Evolutionary conservation across 2,329 filamentous ascomycete genomes (phyloP).

Genomic region (Cercospora sp.): DNA sequence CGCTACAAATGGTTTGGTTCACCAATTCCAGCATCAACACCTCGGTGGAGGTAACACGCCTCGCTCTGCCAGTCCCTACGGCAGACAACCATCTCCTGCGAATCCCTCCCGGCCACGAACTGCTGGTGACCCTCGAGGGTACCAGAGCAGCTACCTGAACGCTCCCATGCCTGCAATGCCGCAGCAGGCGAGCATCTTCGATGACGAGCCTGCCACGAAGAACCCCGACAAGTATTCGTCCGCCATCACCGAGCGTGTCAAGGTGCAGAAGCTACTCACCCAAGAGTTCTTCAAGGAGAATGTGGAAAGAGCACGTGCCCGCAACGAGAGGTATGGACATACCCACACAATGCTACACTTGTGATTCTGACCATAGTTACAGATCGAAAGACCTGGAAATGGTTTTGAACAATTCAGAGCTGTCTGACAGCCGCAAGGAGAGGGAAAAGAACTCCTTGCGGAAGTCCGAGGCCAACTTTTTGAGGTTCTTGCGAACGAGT

Average conservation of each 20-base stretch:
- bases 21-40: slow-evolving; percentile 97
- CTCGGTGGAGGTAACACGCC: slow-evolving; percentile 64
- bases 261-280: slow-evolving; percentile 65
- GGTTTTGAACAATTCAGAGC: slow-evolving; percentile 73
- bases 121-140: slow-evolving; percentile 64
- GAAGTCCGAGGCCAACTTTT: slow-evolving; percentile 85
- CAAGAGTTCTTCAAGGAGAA: slow-evolving; percentile 95
- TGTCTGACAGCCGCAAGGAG: slow-evolving; percentile 74
- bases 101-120: slow-evolving; percentile 74
- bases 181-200: slow-evolving; percentile 43
- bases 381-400: slow-evolving; percentile 92
- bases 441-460: slow-evolving; percentile 82
- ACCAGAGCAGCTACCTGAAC: slow-evolving; percentile 66
- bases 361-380: slow-evolving; percentile 24
- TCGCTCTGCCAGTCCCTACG: slow-evolving; percentile 67
- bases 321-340: slow-evolving; percentile 77
- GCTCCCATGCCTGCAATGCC: slow-evolving; percentile 59
- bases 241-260: slow-evolving; percentile 73
- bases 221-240: slow-evolving; percentile 86
- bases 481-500: slow-evolving; percentile 90
- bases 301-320: slow-evolving; percentile 90
- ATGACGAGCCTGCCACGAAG: slow-evolving; percentile 71
- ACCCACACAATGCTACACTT: not conserved
- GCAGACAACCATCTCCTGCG: slow-evolving; percentile 64
- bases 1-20: slow-evolving; percentile 84